Evolutionary conservation across 306 rosid genomes (phyloP).

Genomic region (Vachellia collinsii): DNA sequence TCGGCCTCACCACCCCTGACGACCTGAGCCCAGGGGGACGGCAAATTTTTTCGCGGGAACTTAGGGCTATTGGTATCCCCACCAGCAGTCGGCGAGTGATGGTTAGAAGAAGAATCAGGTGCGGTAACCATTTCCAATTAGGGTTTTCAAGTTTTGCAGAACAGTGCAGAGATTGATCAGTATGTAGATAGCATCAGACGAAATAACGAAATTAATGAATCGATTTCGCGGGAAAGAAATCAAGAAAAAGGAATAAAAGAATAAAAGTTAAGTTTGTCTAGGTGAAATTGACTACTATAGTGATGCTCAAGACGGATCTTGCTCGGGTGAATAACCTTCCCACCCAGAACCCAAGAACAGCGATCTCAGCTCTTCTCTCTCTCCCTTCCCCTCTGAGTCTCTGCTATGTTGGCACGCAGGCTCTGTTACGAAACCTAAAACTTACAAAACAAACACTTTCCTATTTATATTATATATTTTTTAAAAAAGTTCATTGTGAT

Average conservation of each 20-base stretch:
- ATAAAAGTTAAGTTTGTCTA: conserved; percentile 35
- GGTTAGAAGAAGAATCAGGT: conserved; percentile 57
- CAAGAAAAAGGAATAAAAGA: neutral
- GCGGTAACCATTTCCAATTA: conserved; percentile 61
- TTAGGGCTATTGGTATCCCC: conserved; percentile 38
- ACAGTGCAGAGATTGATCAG: conserved; percentile 45
- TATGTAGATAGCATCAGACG: conserved; percentile 17
- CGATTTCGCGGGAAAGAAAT: neutral
- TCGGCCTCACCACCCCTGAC: conserved; percentile 70
- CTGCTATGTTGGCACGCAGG: neutral
- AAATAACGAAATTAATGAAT: conserved; percentile 20
- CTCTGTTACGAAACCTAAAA: conserved; percentile 5
- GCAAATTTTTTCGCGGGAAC: conserved; percentile 43
- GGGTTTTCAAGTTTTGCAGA: conserved; percentile 45
- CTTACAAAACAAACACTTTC: neutral
- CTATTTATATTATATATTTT: neutral
- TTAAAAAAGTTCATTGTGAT: too few relatives aligned
- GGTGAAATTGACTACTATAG: conserved; percentile 16
- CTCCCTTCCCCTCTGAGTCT: neutral
- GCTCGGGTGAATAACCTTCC: conserved; percentile 28
- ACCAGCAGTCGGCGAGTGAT: conserved; percentile 45
- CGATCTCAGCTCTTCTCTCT: conserved; percentile 35
- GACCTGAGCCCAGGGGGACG: conserved; percentile 72
- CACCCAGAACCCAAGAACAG: conserved; percentile 8
- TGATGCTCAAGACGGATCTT: conserved; percentile 48